Percentiles rank a stretch among this genome's conserved stretches.
These are phyloP conservation scores for Cercospora sesami DNA, from an alignment of 2,329 filamentous ascomycete genomes.

Conservation along the genomic window DNA sequence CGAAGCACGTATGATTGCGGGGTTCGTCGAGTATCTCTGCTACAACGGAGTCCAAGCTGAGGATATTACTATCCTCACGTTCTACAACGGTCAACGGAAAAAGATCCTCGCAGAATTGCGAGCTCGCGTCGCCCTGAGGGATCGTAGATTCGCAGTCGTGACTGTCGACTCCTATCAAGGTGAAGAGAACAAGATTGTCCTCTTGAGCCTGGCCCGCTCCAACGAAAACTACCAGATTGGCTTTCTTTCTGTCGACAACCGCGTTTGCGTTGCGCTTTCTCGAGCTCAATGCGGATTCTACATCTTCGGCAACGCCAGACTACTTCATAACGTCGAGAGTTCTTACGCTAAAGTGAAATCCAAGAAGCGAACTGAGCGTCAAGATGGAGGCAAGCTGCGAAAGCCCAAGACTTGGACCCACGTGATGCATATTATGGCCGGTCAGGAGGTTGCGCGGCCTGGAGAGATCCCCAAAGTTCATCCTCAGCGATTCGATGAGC, in stretches of 20 bases:
- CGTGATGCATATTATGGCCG: conserved; percentile 36
- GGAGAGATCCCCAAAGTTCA: conserved; percentile 15
- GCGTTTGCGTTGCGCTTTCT: conserved; percentile 63
- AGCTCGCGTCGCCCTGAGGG: conserved; percentile 16
- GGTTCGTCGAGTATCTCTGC: conserved; percentile 70
- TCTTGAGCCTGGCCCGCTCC: conserved; percentile 78
- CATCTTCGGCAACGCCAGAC: conserved; percentile 73
- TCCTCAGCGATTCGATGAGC: conserved; percentile 27
- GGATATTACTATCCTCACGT: conserved; percentile 78
- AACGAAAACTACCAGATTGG: conserved; percentile 62
- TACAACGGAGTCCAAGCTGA: conserved; percentile 61
- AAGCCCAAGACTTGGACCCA: conserved; percentile 32
- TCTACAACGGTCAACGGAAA: conserved; percentile 82
- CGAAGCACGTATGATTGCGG: conserved; percentile 75
- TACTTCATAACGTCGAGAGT: conserved; percentile 39
- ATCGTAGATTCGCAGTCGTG: conserved; percentile 57
- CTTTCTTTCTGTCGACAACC: conserved; percentile 68
- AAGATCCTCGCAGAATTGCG: conserved; percentile 56
- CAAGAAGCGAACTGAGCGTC: conserved; percentile 14
- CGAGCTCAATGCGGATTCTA: conserved; percentile 79
- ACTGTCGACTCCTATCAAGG: conserved; percentile 91
- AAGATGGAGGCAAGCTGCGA: not conserved
- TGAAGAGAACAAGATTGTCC: conserved; percentile 81
- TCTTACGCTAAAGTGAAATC: conserved; percentile 26
- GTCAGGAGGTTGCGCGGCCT: conserved; percentile 23